These are phyloP conservation scores for Colletotrichum musicola DNA, from an alignment of 2,329 filamentous ascomycete genomes.

Conservation along the genomic window DNA sequence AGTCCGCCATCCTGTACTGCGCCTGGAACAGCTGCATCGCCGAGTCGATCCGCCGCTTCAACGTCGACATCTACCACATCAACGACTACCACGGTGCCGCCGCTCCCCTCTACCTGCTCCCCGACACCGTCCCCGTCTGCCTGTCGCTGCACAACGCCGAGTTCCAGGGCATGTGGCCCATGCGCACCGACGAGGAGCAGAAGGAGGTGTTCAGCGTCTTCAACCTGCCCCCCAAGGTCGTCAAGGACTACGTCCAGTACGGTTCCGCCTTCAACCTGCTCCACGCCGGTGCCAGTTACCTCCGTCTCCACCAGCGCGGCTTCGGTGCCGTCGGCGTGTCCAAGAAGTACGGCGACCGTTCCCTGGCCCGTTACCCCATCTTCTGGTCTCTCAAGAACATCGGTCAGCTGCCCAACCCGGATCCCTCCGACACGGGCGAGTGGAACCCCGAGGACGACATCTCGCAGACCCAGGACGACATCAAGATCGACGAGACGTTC, in stretches of 20 bases:
- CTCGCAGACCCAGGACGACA: conserved; percentile 52
- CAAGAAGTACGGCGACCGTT: conserved; percentile 76
- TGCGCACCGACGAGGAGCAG: conserved; percentile 71
- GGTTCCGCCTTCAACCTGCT: conserved; percentile 78
- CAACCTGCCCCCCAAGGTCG: conserved; percentile 69
- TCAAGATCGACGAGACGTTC: conserved; percentile 67
- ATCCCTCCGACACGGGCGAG: conserved; percentile 73
- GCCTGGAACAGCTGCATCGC: conserved; percentile 80
- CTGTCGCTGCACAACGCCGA: conserved; percentile 77
- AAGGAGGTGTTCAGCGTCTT: conserved; percentile 75
- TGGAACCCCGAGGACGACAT: conserved; percentile 66
- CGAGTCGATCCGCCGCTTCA: conserved; percentile 71
- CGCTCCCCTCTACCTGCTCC: conserved; percentile 74
- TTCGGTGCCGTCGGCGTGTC: conserved; percentile 77
- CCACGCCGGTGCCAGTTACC: conserved; percentile 75
- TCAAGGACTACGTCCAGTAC: conserved; percentile 73
- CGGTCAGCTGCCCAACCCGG: conserved; percentile 73
- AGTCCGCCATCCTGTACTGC: conserved; percentile 76
- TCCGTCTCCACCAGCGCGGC: conserved; percentile 75
- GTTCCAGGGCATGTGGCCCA: conserved; percentile 77
- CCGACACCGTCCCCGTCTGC: conserved; percentile 71
- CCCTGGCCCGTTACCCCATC: conserved; percentile 75
- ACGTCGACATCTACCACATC: conserved; percentile 74
- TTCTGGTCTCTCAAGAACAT: conserved; percentile 76
- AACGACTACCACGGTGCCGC: conserved; percentile 75